Evolutionary conservation across 805 yeast genomes (phyloP), one percentile per base, ranked within the genome.

Genomic region (Candida namnaoensis): DNA sequence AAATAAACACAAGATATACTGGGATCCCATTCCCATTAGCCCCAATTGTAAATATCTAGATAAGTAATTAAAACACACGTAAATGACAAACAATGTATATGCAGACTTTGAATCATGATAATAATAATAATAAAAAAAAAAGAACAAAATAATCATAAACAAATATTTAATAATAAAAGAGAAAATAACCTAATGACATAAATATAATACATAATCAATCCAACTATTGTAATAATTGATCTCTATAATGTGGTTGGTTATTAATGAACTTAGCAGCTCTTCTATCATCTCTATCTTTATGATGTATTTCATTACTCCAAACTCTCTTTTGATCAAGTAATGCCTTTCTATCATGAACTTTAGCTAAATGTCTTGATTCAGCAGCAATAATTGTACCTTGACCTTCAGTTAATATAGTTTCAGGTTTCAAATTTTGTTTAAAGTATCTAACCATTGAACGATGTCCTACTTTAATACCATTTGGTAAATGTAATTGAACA

Each of bases 221-320:
- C 19, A 19, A 39, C 49, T 45, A 69, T 54, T 70, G 75, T 47
- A 88, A 66, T 47, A 88, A 62, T 61, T 80, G 85, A 58, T 88
- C 96, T 58, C 95, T 76, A 72, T 72, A 88, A 56, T 91, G 88
- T 38, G 86, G 82, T 74, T 93, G 97, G 72, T 82, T 74, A 62
- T 91, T 91, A 64, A 86, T 72, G 58, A 77, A 79, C 62, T 86
- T 87, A 45, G 83, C 80, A 35, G 88, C 84, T 53, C 82, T 69
- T 57, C 71, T 69, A 40, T 65, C 73, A 47, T 62, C 64, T 52
- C 63, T 66, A 54, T 68, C 71, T 64, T 68, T 68, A 61, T 72
- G 68, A 62, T 70, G 68, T 57, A 67, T 62, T 68, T 65, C 76
- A 40, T 69, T 74, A 53, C 71, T 73, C 96, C 97, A 90, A 10